Evolutionary conservation across 306 rosid genomes (phyloP).

Genomic region (Heteromeles arbutifolia): DNA sequence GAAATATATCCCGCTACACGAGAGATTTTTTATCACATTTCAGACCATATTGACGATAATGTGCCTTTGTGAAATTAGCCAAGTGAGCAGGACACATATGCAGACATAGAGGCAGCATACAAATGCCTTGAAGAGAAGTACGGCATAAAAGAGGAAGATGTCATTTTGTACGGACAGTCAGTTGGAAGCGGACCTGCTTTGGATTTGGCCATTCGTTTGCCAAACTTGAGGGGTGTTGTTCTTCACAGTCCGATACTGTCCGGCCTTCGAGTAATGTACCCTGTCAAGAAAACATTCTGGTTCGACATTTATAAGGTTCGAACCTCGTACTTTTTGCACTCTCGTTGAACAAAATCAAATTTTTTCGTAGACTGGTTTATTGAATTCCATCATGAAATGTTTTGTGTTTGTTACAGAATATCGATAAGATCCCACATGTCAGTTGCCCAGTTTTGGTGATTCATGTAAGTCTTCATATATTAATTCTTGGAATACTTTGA

Average conservation of each 20-base stretch:
- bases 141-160: slow-evolving; percentile 58
- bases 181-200: slow-evolving; percentile 68
- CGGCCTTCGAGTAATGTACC: slow-evolving; percentile 62
- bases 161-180: slow-evolving; percentile 54
- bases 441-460: slow-evolving; percentile 56
- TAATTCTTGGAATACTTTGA: too few species aligned
- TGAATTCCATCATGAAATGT: background rate
- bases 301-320: slow-evolving; percentile 67
- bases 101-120: slow-evolving; percentile 64
- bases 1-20: background rate
- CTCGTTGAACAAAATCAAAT: background rate
- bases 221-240: slow-evolving; percentile 42
- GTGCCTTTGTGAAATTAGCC: slow-evolving; percentile 22
- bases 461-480: slow-evolving; percentile 41
- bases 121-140: slow-evolving; percentile 50
- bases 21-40: background rate
- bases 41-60: background rate
- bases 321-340: background rate
- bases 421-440: slow-evolving; percentile 51
- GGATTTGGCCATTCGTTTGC: slow-evolving; percentile 48
- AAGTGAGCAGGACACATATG: slow-evolving; percentile 71
- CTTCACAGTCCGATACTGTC: slow-evolving; percentile 64
- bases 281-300: slow-evolving; percentile 59
- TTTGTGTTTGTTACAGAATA: slow-evolving; percentile 38
- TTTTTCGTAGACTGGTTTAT: background rate